Conservation (phyloP, 2,329 filamentous ascomycete species). For the Aspergillus tubingensis region DNA sequence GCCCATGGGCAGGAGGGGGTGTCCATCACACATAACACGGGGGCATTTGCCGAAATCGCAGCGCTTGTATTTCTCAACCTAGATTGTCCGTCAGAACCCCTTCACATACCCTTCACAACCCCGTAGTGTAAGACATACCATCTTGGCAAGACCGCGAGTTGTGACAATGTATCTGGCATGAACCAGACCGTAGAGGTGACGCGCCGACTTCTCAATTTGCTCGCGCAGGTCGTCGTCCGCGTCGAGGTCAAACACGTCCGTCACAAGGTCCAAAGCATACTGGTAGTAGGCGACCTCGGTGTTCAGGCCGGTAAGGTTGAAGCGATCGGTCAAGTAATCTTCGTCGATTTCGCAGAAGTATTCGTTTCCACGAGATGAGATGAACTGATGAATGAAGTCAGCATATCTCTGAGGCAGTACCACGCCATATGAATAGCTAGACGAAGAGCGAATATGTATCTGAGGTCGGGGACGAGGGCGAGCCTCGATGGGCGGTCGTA, state of each 20-base stretch:
- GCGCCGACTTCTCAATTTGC: constrained; percentile 94
- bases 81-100: constrained; percentile 14
- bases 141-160: constrained; percentile 88
- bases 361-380: constrained; percentile 94
- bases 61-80: constrained; percentile 99
- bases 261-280: constrained; percentile 95
- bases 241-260: constrained; percentile 97
- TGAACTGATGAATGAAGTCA: constrained; percentile 66
- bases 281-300: constrained; percentile 99
- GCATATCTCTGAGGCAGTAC: constrained; percentile 7
- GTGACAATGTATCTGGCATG: constrained; percentile 97
- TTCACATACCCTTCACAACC: neutral
- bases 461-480: neutral
- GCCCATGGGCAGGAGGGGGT: constrained; percentile 92
- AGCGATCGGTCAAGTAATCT: constrained; percentile 95
- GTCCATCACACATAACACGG: constrained; percentile 89
- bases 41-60: constrained; percentile 98
- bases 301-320: constrained; percentile 96
- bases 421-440: constrained; percentile 2
- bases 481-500: neutral
- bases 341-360: constrained; percentile 99
- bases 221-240: constrained; percentile 98
- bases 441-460: neutral
- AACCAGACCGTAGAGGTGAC: constrained; percentile 92
- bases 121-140: constrained; percentile 64